A percentile compares a stretch with the other conserved stretches of the same genome.
Evolutionary conservation across 2,329 filamentous ascomycete genomes (phyloP).

Genomic region (Hymenoscyphus repandus): DNA sequence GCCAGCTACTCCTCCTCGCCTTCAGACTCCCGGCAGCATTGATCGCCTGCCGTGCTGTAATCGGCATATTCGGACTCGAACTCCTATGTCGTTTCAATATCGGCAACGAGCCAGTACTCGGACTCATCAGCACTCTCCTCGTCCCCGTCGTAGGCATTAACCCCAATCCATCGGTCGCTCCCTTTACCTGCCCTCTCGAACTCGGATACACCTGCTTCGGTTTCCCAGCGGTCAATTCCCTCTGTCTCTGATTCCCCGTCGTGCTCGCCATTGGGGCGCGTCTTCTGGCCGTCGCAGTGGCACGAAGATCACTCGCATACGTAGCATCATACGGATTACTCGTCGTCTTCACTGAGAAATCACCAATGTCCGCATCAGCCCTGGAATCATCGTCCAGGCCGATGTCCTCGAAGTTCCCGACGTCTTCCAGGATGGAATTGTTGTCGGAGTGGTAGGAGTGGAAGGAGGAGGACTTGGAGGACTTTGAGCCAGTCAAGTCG

Average conservation of each 20-base stretch:
- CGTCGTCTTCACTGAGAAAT: slow-evolving; percentile 26
- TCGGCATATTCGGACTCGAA: slow-evolving; percentile 24
- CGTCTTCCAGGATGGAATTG: slow-evolving; percentile 63
- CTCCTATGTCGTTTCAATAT: slow-evolving; percentile 27
- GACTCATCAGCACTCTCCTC: slow-evolving; percentile 22
- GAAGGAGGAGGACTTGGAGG: slow-evolving; percentile 85
- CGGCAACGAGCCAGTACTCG: slow-evolving; percentile 20
- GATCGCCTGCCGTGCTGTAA: slow-evolving; percentile 19
- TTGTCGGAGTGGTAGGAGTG: slow-evolving; percentile 69
- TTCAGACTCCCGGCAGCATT: slow-evolving; percentile 16
- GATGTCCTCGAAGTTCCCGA: slow-evolving; percentile 89
- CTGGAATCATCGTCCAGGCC: slow-evolving; percentile 67
- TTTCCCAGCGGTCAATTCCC: slow-evolving; percentile 27
- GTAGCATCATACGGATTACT: slow-evolving; percentile 26
- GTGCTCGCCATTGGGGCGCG: slow-evolving; percentile 21
- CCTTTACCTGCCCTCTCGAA: slow-evolving; percentile 24
- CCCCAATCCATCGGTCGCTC: slow-evolving; percentile 26
- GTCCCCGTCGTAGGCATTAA: slow-evolving; percentile 20
- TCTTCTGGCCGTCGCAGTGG: slow-evolving; percentile 21
- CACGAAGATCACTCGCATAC: slow-evolving; percentile 22
- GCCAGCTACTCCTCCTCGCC: slow-evolving; percentile 53
- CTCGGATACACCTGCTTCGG: slow-evolving; percentile 20
- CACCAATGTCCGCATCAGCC: slow-evolving; percentile 25
- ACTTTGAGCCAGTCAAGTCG: slow-evolving; percentile 78
- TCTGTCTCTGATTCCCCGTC: slow-evolving; percentile 23